Percentiles rank a stretch among this genome's conserved stretches.
phyloP scores from a whole-genome alignment of 2,329 filamentous ascomycete genomes.

The Pseudofabraea citricarpa region DNA sequence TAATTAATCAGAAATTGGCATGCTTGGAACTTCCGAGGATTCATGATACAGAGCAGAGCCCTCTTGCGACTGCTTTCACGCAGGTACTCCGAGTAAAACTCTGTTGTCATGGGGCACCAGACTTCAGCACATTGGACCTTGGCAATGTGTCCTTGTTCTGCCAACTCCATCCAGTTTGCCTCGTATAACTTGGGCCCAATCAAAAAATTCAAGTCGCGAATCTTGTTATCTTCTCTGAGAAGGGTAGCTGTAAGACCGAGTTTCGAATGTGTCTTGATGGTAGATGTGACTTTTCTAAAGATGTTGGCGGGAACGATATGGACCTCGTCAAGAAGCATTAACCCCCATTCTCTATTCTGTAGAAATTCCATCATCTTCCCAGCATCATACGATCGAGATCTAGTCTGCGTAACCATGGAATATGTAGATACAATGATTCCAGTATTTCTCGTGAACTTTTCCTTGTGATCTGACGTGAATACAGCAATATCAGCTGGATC shows the following conservation, averaged over 20 bases:
- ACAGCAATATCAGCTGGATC: conserved; percentile 89
- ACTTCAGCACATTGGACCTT: conserved; percentile 97
- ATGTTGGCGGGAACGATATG: conserved; percentile 97
- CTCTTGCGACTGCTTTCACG: conserved; percentile 62
- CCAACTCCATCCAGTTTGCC: conserved; percentile 98
- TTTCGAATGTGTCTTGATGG: conserved; percentile 93
- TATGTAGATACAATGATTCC: conserved; percentile 98
- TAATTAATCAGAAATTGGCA: conserved; percentile 98
- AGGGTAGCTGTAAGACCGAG: conserved; percentile 91
- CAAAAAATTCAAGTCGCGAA: conserved; percentile 92
- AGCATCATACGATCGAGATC: conserved; percentile 84
- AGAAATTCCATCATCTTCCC: conserved; percentile 98
- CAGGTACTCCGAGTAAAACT: conserved; percentile 95
- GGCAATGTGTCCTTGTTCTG: conserved; percentile 93
- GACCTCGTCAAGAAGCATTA: conserved; percentile 96
- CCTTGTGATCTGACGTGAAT: conserved; percentile 92
- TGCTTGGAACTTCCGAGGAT: conserved; percentile 93
- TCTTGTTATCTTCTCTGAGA: conserved; percentile 96
- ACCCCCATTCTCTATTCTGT: conserved; percentile 83
- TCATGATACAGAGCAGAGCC: conserved; percentile 86
- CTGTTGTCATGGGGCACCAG: conserved; percentile 98
- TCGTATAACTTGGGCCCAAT: conserved; percentile 98
- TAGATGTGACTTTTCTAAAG: conserved; percentile 88
- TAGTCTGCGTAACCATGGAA: conserved; percentile 94
- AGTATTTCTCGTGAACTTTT: conserved; percentile 78